A percentile compares a stretch with the other conserved stretches of the same genome.
Evolutionary conservation across 805 yeast species (phyloP).

Genomic region (Candida caryicola): DNA sequence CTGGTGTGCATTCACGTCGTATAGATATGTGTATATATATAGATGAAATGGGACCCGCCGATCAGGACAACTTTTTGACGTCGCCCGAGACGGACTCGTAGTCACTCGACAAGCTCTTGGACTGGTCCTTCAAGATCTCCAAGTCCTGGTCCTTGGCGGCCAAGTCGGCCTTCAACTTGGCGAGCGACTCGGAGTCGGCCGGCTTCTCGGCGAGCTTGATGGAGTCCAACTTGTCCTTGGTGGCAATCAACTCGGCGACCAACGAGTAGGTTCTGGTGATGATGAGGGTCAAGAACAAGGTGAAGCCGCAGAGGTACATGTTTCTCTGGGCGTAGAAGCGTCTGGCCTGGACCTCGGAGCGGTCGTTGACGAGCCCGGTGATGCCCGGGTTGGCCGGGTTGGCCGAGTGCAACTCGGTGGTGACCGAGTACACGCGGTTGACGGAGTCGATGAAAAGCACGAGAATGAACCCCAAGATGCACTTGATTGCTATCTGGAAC

Average conservation of each 20-base stretch:
- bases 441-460: constrained; percentile 85
- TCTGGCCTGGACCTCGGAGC: constrained; percentile 85
- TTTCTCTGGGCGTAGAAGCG: constrained; percentile 95
- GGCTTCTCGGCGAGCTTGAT: constrained; percentile 19
- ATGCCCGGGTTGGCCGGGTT: constrained; percentile 27
- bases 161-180: constrained; percentile 43
- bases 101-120: constrained; percentile 60
- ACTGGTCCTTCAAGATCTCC: constrained; percentile 68
- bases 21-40: constrained; percentile 1
- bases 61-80: constrained; percentile 1
- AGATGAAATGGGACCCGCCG: neutral
- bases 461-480: constrained; percentile 77
- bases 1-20: too few relatives aligned
- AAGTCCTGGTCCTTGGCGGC: constrained; percentile 63
- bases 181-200: constrained; percentile 38
- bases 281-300: constrained; percentile 83
- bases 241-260: constrained; percentile 66
- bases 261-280: constrained; percentile 80
- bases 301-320: constrained; percentile 92
- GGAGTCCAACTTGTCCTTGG: constrained; percentile 56
- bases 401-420: constrained; percentile 52
- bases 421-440: constrained; percentile 72
- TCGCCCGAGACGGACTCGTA: constrained; percentile 39
- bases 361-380: constrained; percentile 44
- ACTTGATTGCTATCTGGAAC: constrained; percentile 74